A percentile compares a stretch with the other conserved stretches of the same genome.
These are phyloP conservation scores for Medicago truncatula DNA, from an alignment of 306 rosid genomes.

Conservation along the genomic window DNA sequence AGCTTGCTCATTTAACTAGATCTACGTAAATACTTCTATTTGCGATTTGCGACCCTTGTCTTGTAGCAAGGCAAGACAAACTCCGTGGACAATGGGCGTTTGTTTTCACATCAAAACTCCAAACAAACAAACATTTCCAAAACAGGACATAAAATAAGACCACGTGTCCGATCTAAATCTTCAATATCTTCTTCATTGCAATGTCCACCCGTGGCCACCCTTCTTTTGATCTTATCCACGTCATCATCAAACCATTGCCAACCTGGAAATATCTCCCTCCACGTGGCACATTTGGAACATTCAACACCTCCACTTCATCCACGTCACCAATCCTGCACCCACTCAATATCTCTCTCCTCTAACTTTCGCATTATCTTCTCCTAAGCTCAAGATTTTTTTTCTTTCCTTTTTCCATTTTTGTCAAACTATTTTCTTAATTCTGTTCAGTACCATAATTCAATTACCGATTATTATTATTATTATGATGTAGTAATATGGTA, in stretches of 20 bases:
- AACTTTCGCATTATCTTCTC: conserved; percentile 45
- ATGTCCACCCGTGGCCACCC: conserved; percentile 37
- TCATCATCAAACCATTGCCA: conserved; percentile 35
- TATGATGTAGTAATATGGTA: background rate
- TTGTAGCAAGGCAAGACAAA: background rate
- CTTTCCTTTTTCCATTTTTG: background rate
- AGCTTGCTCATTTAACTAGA: no score
- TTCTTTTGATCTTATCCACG: conserved; percentile 72
- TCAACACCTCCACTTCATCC: conserved; percentile 63
- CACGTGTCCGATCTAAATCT: conserved; percentile 58
- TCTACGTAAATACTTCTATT: no score
- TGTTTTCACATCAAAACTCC: background rate
- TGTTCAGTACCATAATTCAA: conserved; percentile 12
- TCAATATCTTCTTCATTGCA: conserved; percentile 40
- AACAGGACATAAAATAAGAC: background rate
- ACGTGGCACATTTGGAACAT: conserved; percentile 52
- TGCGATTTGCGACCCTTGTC: no score
- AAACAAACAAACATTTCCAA: background rate
- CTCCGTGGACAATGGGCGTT: background rate
- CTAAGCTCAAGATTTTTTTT: conserved; percentile 26
- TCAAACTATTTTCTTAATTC: background rate
- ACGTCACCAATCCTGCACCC: conserved; percentile 44
- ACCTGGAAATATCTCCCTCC: conserved; percentile 66
- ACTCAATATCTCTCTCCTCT: conserved; percentile 38
- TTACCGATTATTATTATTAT: background rate